Evolutionary conservation across 164 flowering plant species (phyloP), one percentile per base, ranked within the genome.

Genomic region (Nymphaea colorata): DNA sequence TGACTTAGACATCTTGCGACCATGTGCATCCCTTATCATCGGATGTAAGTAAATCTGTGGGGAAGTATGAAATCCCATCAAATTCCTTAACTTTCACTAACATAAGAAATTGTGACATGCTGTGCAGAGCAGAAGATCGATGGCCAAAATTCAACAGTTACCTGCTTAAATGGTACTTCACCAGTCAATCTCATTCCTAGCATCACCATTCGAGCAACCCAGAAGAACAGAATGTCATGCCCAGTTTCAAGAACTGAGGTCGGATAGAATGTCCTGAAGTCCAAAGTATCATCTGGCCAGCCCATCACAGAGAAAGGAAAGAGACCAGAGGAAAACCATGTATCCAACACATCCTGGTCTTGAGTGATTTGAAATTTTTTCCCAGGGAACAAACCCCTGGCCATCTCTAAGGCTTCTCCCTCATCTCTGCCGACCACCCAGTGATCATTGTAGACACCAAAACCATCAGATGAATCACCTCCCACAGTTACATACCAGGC

Each of bases 141-240:
- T 47, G 55, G 55, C 12, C 8, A 51, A 61, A 61, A 4, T 7
- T 42, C 41, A 67, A 8, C 25, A 68, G 81, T 66, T 68, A 90
- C 99, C 92, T 88, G 88, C 66, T 75, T 79, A 69, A 94, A 94
- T 59, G 99, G 99, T 41, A 94, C 96, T 72, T 94, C 96, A 68
- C 99, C 99, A 67, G 93, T 93, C 44, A 94, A 80, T 70, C 81
- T 84, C 64, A 61, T 61, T 61, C 64, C 64, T 61, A 17, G 64
- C 97, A 94, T 94, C 67, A 94, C 98, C 99, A 94, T 94, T 15
- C 94, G 85, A 66, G 98, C 98, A 78, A 94, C 99, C 99, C 88
- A 94, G 70, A 94, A 94, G 68, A 94, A 94, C 25, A 94, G 84
- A 77, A 94, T 94, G 73, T 94, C 99, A 78, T 94, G 88, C 8